Base-by-base conservation (phyloP, 2,329 filamentous ascomycete species). In the Aspergillus sojae region DNA sequence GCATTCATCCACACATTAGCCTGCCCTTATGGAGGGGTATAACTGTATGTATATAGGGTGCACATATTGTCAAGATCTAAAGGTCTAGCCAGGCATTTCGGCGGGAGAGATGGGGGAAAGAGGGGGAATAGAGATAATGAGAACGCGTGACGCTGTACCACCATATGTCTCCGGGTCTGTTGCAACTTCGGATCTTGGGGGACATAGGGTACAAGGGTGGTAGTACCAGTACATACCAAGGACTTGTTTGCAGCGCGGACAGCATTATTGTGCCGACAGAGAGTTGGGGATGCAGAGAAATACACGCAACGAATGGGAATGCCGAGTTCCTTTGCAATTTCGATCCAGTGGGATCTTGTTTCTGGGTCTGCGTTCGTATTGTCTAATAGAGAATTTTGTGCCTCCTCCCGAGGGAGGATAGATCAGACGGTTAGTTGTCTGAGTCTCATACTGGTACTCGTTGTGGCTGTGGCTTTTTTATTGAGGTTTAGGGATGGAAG, bases 321-420 rank as follows among this genome's bases (percentile, higher is more conserved):
- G 4, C 86, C 82, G 71, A 88, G 80, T 71, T 90, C 89, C 67
- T 84, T 85, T 21, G 93, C 93, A 34, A 98, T 79, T 30, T 86
- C 81, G 36, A 92, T 79, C 94, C 94, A 98, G 64, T 91, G 80
- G n/a, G 85, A 84, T 67, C 95, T 86, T 28, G 90, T 92, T 58
- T 92, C 90, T 12, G 83, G 76, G 78, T 96, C 91, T 34, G 94
- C 88, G 75, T 99, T 99, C n/a, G 95, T 98, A 77, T 97, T 98
- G 78, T 99, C 95, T 95, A 61, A 61, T 34, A 32, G 10, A 34
- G 48, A 11, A 30, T 7, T 14, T n/a, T 54, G 19, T 50, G 10
- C 58, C 26, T 34, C 28, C 12, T 43, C 32, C 21, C 39, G 36
- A 21, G 14, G 21, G 34, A 21, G 32, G 32, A n/a, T 9, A 16